Evolutionary conservation across 805 yeast genomes (phyloP).

Genomic region (Wickerhamiella bombiphila): DNA sequence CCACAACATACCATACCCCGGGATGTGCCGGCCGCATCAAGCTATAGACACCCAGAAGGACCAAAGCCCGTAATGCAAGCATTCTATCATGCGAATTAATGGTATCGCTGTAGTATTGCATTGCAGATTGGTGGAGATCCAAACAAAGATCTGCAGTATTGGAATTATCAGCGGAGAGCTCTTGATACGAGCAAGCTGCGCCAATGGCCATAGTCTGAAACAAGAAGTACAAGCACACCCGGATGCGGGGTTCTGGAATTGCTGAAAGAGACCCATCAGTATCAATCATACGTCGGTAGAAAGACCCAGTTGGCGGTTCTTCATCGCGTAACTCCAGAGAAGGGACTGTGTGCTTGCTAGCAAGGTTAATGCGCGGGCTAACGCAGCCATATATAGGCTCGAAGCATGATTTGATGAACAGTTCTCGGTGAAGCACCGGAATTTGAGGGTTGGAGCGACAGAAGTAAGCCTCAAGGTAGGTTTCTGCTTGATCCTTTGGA

Average conservation of each 20-base stretch:
- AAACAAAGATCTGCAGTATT: conserved; percentile 40
- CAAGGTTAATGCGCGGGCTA: conserved; percentile 39
- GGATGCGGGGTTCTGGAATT: conserved; percentile 11
- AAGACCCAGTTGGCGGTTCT: conserved; percentile 14
- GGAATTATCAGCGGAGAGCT: conserved; percentile 28
- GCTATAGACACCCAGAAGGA: conserved; percentile 55
- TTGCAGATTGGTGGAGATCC: conserved; percentile 48
- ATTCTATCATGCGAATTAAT: conserved; percentile 39
- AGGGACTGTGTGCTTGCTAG: conserved; percentile 11
- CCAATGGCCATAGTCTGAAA: conserved; percentile 72
- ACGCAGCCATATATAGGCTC: conserved; percentile 69
- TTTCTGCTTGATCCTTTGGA: conserved; percentile 54
- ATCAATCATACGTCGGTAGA: conserved; percentile 13
- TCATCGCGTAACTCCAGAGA: conserved; percentile 7
- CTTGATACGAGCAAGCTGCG: conserved; percentile 58
- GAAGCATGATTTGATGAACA: conserved; percentile 49
- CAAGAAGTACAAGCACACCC: conserved; percentile 40
- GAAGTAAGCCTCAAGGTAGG: conserved; percentile 49
- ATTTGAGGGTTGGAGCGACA: conserved; percentile 70
- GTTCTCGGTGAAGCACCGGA: conserved; percentile 73
- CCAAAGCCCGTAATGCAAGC: conserved; percentile 58
- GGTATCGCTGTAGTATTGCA: conserved; percentile 30
- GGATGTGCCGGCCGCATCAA: conserved; percentile 82
- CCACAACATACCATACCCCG: conserved; percentile 84
- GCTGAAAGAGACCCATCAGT: conserved; percentile 10